Conservation (phyloP, 2,329 filamentous ascomycete species). For the Diaporthe caulivora region DNA sequence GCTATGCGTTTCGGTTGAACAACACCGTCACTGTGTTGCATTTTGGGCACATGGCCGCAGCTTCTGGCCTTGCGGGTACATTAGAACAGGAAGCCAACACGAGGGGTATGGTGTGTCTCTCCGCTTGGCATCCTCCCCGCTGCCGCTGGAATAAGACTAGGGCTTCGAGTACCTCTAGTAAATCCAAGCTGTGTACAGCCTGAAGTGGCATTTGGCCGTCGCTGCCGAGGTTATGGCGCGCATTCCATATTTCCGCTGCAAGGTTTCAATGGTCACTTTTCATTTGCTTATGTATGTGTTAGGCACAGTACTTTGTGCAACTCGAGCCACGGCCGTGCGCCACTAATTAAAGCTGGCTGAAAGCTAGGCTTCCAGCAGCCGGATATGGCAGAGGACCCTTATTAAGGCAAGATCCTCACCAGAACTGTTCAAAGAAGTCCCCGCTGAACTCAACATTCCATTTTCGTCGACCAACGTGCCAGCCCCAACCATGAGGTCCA, state of each 20-base stretch:
- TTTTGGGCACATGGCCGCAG: constrained; percentile 1
- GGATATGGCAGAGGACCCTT: neutral
- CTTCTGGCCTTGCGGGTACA: neutral
- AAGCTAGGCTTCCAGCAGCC: neutral
- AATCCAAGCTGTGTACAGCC: neutral
- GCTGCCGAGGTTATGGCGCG: neutral
- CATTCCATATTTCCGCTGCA: constrained; percentile 1
- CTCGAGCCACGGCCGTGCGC: constrained; percentile 8
- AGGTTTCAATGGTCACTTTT: constrained; percentile 9
- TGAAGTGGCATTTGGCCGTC: neutral
- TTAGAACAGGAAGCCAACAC: neutral
- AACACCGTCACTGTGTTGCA: neutral
- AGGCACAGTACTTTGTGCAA: neutral
- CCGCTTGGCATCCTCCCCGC: constrained; percentile 3
- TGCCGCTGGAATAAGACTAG: neutral
- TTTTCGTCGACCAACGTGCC: too few species aligned
- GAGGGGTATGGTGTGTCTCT: neutral
- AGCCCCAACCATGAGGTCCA: neutral
- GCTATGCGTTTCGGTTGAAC: neutral
- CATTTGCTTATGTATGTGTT: neutral
- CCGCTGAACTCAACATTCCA: too few species aligned
- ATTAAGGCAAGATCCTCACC: constrained; percentile 11
- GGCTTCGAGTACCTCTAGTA: neutral
- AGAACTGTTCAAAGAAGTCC: neutral
- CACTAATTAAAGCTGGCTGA: neutral